Base-by-base conservation (phyloP, 768 basidiomycete genomes). In the Rhodocollybia butyracea region DNA sequence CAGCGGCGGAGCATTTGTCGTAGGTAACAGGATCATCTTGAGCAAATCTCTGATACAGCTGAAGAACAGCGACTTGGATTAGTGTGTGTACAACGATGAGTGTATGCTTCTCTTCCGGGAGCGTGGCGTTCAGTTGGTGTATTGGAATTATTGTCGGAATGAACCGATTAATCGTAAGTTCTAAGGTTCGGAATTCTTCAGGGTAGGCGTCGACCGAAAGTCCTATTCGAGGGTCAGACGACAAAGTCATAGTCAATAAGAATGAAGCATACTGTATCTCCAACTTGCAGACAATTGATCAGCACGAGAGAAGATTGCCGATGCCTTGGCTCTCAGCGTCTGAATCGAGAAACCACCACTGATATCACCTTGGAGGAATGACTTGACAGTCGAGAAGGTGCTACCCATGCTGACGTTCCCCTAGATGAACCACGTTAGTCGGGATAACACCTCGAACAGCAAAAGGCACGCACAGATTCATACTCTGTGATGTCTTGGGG, bases 401-500 rank as follows among this genome's bases (percentile, higher is more conserved):
- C 73, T 72, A 48, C 74, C 66, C 38, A 77, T 69, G 55, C 80
- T 75, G 46, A 85, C 70, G 46, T 82, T 81, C 15, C 86, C 86
- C 88, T 91, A 63, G 56, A 50, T 17, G 29, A n/a, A 45, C 48
- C 50, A 41, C 32, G 12, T n/a, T 47, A n/a, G 39, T 43, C 31
- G 45, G 41, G 21, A 43, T 36, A 62, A 52, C 39, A 57, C 24
- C 7, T 42, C 24, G 46, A 58, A 41, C 58, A 34, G 13, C 15
- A 48, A 32, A 27, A 17, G n/a, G 4, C n/a, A 69, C 80, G 66
- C 67, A 87, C 90, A 47, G 78, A 73, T 70, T 86, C 83, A 60
- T 91, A 91, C 58, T 88, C 85, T 57, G 83, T 77, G 66, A 88
- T 78, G 47, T 78, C 74, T 66, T 88, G 83, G 19, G 90, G 88